These are phyloP conservation scores for Antrodiella citrinella DNA, from an alignment of 768 basidiomycete species.

Conservation along the genomic window DNA sequence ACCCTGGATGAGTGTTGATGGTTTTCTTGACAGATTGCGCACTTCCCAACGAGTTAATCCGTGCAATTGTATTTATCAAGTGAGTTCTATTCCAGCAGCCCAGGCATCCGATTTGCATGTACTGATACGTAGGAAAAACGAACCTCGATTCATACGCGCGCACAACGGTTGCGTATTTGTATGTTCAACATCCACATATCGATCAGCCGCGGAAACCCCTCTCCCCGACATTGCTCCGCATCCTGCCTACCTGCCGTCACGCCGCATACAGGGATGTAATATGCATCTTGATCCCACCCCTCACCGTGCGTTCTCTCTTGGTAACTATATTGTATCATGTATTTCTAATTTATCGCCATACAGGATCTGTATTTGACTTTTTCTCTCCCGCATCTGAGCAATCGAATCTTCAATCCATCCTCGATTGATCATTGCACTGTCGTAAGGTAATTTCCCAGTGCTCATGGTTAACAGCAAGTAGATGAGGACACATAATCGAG, in stretches of 20 bases:
- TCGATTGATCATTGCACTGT: neutral
- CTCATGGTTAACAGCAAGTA: no score
- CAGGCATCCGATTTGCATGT: no score
- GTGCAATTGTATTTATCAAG: no score
- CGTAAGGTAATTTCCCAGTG: neutral
- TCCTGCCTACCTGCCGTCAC: neutral
- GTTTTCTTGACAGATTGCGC: no score
- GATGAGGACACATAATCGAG: no score
- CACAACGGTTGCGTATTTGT: no score
- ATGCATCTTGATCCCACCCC: neutral
- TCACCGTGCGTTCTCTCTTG: neutral
- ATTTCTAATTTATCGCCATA: neutral
- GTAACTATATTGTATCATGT: no score
- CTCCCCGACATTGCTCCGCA: neutral
- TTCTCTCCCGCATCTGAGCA: neutral
- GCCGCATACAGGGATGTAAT: neutral
- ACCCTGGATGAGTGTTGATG: no score
- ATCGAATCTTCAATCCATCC: neutral
- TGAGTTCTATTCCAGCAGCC: no score
- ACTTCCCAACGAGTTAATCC: no score
- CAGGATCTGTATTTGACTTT: neutral
- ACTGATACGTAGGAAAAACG: no score
- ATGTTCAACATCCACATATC: neutral
- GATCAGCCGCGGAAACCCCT: neutral
- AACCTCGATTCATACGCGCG: no score